Base-by-base conservation (phyloP, 106 monocot genomes). In the Vanilla planifolia region DNA sequence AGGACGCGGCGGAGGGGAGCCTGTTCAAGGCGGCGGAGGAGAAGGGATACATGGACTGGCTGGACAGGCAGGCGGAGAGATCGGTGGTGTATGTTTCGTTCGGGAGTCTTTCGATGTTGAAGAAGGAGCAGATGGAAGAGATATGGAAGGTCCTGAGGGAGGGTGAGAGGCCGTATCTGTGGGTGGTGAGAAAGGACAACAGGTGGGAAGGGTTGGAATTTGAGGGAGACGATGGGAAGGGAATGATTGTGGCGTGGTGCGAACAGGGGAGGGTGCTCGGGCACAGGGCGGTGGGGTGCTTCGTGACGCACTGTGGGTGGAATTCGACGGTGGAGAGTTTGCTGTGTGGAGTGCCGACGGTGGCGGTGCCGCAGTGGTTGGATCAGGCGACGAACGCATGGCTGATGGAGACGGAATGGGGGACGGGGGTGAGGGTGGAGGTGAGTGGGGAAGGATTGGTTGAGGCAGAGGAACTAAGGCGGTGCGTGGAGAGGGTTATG, bases 261-360 rank as follows among this genome's bases (percentile, higher is more conserved):
- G 8, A 26, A 5, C 71, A 71, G 63, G 23, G 23, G 32, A 71
- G 42, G 29, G 78, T 73, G n/a, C 44, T 79, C 22, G 24, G 21
- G 32, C 62, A 73, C 59, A 32, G 17, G 1, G 60, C 77, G 36
- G 72, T 78, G 11, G 71, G 71, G 21, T 71, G 77, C 32, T 71
- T 77, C 51, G 58, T 71, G 16, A 77, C 70, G 9, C 77, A 77
- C 52, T 77, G 71, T 40, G 66, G 67, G 6, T 65, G 72, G 67
- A 60, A 67, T 56, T 60, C 75, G n/a, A 57, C 59, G 33, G 47
- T 33, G 48, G 67, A 46, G 62, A 25, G 47, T 19, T 47, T 61
- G 26, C 33, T 52, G 4, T 33, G 0, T 2, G 72, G 46, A 3
- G 51, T 33, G 20, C 58, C 51, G 34, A 62, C 29, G 21, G 77